These are phyloP conservation scores for Artemisia annua DNA, from an alignment of 129 eudicot species.

Conservation along the genomic window DNA sequence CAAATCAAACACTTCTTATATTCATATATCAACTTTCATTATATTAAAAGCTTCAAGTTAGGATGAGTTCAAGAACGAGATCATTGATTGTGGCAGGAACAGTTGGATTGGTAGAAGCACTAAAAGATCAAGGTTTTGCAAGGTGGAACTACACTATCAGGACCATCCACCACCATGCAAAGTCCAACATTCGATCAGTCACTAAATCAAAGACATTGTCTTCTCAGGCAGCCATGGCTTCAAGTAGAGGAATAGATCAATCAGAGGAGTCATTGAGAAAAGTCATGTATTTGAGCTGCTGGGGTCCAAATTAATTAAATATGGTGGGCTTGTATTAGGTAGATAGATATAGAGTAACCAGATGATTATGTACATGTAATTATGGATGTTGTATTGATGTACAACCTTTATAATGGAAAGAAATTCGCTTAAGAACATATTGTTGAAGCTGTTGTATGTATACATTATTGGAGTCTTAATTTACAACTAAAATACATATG, in stretches of 20 bases:
- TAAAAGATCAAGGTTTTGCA: constrained; percentile 54
- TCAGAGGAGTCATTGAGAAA: constrained; percentile 2
- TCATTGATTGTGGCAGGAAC: constrained; percentile 44
- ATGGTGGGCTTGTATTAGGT: too few relatives aligned
- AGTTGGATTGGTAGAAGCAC: constrained; percentile 48
- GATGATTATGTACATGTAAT: too few relatives aligned
- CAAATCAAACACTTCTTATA: too few relatives aligned
- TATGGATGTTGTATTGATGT: too few relatives aligned
- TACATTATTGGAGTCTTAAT: too few relatives aligned
- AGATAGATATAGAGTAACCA: too few relatives aligned
- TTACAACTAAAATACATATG: too few relatives aligned
- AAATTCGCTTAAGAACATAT: too few relatives aligned
- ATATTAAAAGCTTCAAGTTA: too few relatives aligned
- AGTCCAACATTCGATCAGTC: constrained; percentile 36
- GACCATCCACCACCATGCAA: constrained; percentile 42
- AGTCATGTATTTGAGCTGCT: constrained; percentile 40
- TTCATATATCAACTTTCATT: too few relatives aligned
- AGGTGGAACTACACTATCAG: constrained; percentile 59
- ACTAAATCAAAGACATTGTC: constrained; percentile 12
- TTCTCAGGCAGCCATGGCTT: constrained; percentile 1
- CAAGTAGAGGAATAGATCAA: background rate
- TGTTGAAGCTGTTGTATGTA: too few relatives aligned
- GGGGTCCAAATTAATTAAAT: constrained; percentile 17
- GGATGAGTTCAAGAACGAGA: constrained; percentile 41
- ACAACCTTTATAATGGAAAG: too few relatives aligned